phyloP scores from a whole-genome alignment of 345 rosid species.

The Rhizophora apiculata region DNA sequence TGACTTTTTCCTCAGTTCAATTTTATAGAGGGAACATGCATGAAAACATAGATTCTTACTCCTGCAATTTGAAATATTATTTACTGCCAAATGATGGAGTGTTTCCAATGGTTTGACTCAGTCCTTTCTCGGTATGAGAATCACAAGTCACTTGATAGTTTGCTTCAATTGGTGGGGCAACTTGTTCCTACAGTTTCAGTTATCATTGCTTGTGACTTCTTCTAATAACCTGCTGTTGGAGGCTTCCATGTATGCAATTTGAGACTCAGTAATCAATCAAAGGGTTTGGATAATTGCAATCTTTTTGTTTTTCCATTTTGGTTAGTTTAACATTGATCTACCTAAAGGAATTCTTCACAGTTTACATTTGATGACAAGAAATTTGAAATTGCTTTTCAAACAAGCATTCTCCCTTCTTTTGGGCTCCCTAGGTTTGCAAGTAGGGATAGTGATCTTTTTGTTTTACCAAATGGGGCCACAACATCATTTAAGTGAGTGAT shows the following conservation, averaged over 20 bases:
- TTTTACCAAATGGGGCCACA: slow-evolving; percentile 2
- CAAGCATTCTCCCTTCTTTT: background rate
- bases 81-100: background rate
- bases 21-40: too few relatives aligned
- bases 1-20: background rate
- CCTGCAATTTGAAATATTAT: background rate
- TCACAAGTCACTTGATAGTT: background rate
- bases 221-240: too few relatives aligned
- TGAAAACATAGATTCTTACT: too few relatives aligned
- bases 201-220: background rate
- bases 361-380: background rate
- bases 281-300: too few relatives aligned
- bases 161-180: slow-evolving; percentile 3
- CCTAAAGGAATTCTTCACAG: background rate
- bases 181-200: background rate
- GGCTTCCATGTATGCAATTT: too few relatives aligned
- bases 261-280: too few relatives aligned
- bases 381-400: background rate
- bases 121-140: background rate
- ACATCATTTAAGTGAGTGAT: background rate
- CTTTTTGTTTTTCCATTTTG: too few relatives aligned
- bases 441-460: background rate
- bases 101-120: background rate
- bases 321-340: too few relatives aligned
- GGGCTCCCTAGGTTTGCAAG: background rate